Evolutionary conservation across 495 filamentous ascomycete species (phyloP).

Genomic region (Umbilicaria muhlenbergii): DNA sequence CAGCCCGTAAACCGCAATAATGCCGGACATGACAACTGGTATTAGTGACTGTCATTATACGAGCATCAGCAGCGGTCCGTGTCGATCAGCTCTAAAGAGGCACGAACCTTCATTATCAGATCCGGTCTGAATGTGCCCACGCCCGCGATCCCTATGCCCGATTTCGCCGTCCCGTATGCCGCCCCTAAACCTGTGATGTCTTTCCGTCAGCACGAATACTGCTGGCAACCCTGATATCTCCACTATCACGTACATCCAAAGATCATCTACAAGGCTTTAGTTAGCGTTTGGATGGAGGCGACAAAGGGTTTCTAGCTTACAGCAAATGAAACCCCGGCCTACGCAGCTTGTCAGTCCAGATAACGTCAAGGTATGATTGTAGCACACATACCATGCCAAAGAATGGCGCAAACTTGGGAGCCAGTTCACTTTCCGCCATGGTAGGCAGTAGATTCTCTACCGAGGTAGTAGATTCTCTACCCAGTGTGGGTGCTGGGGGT

Average conservation of each 20-base stretch:
- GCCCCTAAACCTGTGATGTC: constrained; percentile 64
- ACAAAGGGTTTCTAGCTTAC: constrained; percentile 44
- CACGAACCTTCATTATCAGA: constrained; percentile 87
- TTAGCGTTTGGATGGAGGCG: constrained; percentile 2
- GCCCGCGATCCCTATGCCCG: constrained; percentile 90
- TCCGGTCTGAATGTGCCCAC: constrained; percentile 86
- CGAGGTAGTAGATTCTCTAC: background rate
- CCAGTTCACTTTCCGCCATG: constrained; percentile 54
- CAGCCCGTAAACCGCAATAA: constrained; percentile 94
- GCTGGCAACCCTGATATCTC: constrained; percentile 5
- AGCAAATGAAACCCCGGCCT: constrained; percentile 81
- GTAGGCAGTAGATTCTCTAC: constrained; percentile 10
- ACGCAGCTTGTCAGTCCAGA: constrained; percentile 21
- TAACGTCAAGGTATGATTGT: constrained; percentile 3
- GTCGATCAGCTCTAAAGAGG: background rate
- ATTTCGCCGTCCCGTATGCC: constrained; percentile 94
- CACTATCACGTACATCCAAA: constrained; percentile 61
- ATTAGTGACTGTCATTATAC: constrained; percentile 53
- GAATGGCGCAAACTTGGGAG: constrained; percentile 91
- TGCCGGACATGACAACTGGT: constrained; percentile 98
- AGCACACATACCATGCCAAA: constrained; percentile 72
- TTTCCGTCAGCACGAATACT: constrained; percentile 2
- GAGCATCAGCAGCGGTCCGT: constrained; percentile 11
- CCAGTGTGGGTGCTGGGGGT: no score
- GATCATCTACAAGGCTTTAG: constrained; percentile 39